Evolutionary conservation across 1,284 basidiomycete species (phyloP), one percentile per base, ranked within the genome.

Genomic region (Ustilago xerochloae): DNA sequence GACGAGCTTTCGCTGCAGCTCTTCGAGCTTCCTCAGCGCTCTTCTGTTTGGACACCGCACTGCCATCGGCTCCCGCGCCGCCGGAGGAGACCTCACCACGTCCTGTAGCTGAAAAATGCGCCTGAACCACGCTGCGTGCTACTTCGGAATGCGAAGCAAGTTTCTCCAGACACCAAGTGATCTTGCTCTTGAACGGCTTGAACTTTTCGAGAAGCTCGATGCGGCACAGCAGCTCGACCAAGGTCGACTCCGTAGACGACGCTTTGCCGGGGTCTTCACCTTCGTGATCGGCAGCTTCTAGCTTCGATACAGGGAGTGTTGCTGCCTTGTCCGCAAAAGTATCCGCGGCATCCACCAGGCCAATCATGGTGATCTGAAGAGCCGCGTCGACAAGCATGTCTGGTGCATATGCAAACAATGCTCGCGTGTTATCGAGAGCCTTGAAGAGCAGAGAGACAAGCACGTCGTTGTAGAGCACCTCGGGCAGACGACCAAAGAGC

Each of bases 361-460:
- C 82, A 26, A 76, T 68, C 58, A 77, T 68, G 52, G 79, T 29
- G 35, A 84, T 76, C 83, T 97, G 93, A 24, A 98, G 86, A 0
- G 89, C 89, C 71, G 95, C 91, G 83, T 98, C 96, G 15, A 97
- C 87, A 57, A 98, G 91, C 3, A 92, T 91, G 81, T 96, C 94
- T 0, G 81, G 81, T 20, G 81, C 63, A 46, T 78, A 66, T 7
- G 61, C 52, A 43, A 63, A 56, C 20, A 63, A 30, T 5, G 53
- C 38, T 4, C 54, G 63, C 15, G 68, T 72, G 43, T 73, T 70
- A 32, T 63, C 63, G 22, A 82, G 54, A 10, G 79, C 73, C 22
- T 51, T 52, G 57, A 76, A 77, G 32, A 82, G 57, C n/a, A 82
- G 57, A 26, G 65, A 71, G 22, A 70, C 33, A 26, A 82, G 60